Evolutionary conservation across 495 filamentous ascomycete species (phyloP), one percentile per base, ranked within the genome.

Genomic region (Aspergillus nanangensis): DNA sequence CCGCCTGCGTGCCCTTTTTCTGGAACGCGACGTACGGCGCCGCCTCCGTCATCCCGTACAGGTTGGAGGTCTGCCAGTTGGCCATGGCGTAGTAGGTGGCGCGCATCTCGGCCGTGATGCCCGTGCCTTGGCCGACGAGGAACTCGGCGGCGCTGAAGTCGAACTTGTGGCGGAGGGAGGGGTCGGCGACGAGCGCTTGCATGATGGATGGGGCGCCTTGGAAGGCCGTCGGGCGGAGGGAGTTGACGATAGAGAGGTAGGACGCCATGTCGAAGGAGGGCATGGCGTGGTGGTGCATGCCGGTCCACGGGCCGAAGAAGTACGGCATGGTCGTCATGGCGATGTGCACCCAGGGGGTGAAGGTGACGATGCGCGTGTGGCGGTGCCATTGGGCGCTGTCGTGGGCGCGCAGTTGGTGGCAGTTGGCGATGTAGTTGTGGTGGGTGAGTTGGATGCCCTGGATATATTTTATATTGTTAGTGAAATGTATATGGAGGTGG

Each of bases 31-130:
- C 38, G 1, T 23, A 41, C 2, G 38, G 38, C 15, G 38, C 38
- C 20, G 38, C 38, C 38, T 41, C 38, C 0, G 38, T 41, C 38
- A 41, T 41, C 7, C 38, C 38, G n/a, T 41, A 41, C 10, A 41
- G 20, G 11, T 20, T 41, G 17, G 23, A 4, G 15, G 38, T 41
- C 20, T 41, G 19, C 38, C 38, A 41, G 20, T 41, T 22, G 11
- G 38, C 38, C 10, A 41, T 7, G 4, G 18, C 22, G 17, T 21
- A 9, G 4, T n/a, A 10, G 7, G 5, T 5, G 25, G 25, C 25
- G 25, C 11, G 25, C 5, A 29, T 29, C 11, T 29, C 25, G 25
- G 7, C 7, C 7, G 25, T 7, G 25, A 11, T 11, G 25, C 25
- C 25, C 7, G 25, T 29, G 25, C 25, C 25, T 5, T 7, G 5